These are phyloP conservation scores for Calcarisporium arbuscula DNA, from an alignment of 2,329 filamentous ascomycete species.

Conservation along the genomic window DNA sequence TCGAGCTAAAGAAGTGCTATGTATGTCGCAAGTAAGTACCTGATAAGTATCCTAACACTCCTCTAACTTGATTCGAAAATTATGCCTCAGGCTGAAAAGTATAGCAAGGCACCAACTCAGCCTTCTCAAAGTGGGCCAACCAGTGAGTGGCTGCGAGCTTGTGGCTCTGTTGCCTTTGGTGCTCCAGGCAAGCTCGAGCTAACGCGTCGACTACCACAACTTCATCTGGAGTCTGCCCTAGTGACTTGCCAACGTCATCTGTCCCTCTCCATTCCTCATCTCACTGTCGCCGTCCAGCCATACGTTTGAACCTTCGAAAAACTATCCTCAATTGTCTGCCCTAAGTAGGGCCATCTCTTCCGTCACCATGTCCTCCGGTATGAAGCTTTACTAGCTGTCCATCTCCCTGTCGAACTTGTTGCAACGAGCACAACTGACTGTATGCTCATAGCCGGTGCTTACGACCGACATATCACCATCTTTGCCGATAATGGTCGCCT, in stretches of 20 bases:
- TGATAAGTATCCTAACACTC: not conserved
- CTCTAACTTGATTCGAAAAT: not conserved
- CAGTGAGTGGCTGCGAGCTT: conserved; percentile 5
- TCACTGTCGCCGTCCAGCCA: too few species aligned
- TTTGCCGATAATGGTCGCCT: conserved; percentile 97
- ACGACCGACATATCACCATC: conserved; percentile 99
- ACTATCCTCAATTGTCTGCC: conserved; percentile 2
- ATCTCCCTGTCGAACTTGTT: conserved; percentile 6
- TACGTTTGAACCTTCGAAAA: not conserved
- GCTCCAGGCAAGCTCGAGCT: conserved; percentile 43
- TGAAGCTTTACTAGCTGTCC: conserved; percentile 10
- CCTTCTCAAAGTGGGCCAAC: conserved; percentile 17
- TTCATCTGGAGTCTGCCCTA: too few species aligned
- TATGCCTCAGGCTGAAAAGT: conserved; percentile 27
- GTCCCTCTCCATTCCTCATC: conserved; percentile 5
- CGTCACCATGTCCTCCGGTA: conserved; percentile 50
- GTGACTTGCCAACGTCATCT: conserved; percentile 4
- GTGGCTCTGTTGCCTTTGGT: conserved; percentile 9
- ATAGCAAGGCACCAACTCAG: conserved; percentile 24
- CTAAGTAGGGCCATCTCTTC: conserved; percentile 14
- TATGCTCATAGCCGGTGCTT: conserved; percentile 56
- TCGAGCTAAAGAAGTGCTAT: too few species aligned
- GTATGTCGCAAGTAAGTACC: too few species aligned
- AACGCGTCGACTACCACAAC: conserved; percentile 32
- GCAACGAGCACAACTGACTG: conserved; percentile 19